phyloP scores from a whole-genome alignment of 495 filamentous ascomycete genomes.

The Mytilinidion resinicola region DNA sequence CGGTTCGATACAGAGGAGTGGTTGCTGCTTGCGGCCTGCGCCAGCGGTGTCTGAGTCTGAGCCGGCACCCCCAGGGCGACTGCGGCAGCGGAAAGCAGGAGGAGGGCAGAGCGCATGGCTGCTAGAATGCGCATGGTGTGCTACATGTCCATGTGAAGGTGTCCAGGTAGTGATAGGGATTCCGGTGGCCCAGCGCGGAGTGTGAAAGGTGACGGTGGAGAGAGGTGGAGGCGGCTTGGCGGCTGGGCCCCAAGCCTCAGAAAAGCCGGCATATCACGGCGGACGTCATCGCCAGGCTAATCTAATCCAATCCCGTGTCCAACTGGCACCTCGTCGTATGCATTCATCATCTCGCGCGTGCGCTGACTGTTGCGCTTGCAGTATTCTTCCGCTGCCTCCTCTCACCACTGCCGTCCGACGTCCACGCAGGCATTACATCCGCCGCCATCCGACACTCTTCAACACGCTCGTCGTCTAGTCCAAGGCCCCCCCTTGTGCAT shows the following conservation, averaged over 20 bases:
- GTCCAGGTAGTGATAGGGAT: background rate
- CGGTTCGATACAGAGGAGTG: slow-evolving; percentile 48
- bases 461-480: background rate
- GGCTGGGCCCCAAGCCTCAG: no score
- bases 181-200: background rate
- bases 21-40: slow-evolving; percentile 14
- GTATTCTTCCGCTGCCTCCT: background rate
- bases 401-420: background rate
- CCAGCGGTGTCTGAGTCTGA: slow-evolving; percentile 20
- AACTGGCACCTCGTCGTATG: slow-evolving; percentile 6
- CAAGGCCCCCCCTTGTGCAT: no score
- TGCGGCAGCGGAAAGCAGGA: slow-evolving; percentile 8
- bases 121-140: slow-evolving; percentile 5
- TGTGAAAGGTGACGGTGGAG: no score
- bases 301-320: background rate
- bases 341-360: background rate
- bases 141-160: slow-evolving; percentile 17
- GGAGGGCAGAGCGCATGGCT: slow-evolving; percentile 14
- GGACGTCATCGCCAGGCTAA: background rate
- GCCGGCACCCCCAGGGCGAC: background rate
- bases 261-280: no score
- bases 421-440: slow-evolving; percentile 8
- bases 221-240: no score
- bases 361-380: slow-evolving; percentile 7
- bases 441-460: slow-evolving; percentile 14